These are phyloP conservation scores for Laburnicola sp. DNA, from an alignment of 2,329 filamentous ascomycete genomes.

Conservation along the genomic window DNA sequence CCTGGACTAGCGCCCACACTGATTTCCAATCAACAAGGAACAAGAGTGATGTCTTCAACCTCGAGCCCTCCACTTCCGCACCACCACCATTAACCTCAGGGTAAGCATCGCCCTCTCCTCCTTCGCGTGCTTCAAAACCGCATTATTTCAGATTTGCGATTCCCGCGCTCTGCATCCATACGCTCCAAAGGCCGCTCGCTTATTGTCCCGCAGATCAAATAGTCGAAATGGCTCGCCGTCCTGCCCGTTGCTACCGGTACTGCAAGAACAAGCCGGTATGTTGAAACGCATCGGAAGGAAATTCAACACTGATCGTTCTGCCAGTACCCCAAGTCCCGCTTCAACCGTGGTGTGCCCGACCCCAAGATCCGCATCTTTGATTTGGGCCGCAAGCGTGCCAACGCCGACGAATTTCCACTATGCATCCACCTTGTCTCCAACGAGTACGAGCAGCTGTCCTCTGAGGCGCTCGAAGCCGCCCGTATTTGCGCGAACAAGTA, in stretches of 20 bases:
- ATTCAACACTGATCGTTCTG: constrained; percentile 51
- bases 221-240: constrained; percentile 98
- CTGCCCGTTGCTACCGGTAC: constrained; percentile 99
- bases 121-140: background rate
- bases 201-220: constrained; percentile 51
- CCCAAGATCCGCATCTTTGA: constrained; percentile 94
- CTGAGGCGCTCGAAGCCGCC: constrained; percentile 98
- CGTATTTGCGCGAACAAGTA: constrained; percentile 99
- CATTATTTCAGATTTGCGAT: background rate
- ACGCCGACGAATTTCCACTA: constrained; percentile 98
- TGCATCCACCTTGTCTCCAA: constrained; percentile 99
- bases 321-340: constrained; percentile 98
- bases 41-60: constrained; percentile 16
- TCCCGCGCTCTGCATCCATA: constrained; percentile 10
- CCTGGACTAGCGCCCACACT: constrained; percentile 15
- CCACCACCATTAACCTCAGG: constrained; percentile 36
- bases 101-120: constrained; percentile 21
- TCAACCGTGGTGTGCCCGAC: constrained; percentile 97
- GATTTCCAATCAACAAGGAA: constrained; percentile 24
- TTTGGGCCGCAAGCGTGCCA: constrained; percentile 96
- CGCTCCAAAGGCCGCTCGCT: constrained; percentile 27
- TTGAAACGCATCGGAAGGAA: constrained; percentile 29
- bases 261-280: constrained; percentile 98
- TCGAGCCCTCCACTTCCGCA: constrained; percentile 17
- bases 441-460: constrained; percentile 99